Evolutionary conservation across 2,329 filamentous ascomycete species (phyloP), one percentile per base, ranked within the genome.

Genomic region (Pseudopyricularia cyperi): DNA sequence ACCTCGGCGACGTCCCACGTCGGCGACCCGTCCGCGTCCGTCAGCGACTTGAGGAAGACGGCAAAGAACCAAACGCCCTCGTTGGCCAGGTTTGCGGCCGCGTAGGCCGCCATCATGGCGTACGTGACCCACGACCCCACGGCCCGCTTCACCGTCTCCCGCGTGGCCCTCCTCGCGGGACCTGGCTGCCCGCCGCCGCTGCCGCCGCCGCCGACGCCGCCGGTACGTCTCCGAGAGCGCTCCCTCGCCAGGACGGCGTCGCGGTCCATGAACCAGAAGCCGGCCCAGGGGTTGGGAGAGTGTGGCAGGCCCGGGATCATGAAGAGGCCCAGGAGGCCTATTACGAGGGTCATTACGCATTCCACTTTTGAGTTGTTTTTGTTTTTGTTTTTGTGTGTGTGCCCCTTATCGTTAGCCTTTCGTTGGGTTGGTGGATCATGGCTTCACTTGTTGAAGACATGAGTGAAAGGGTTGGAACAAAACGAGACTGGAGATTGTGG

Each of bases 291-390:
- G 17, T 66, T 68, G 1, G 68, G 65, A 3, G 60, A 62, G 34
- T 68, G 68, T 0, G 70, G 70, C 9, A 71, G 64, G 15, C 70
- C 70, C 0, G 70, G 70, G 26, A 67, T 55, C 30, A 79, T 70
- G 39, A 77, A 59, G 56, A 72, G 77, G 0, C 76, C 76, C 2
- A 72, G 66, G 2, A 74, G 51, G 0, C 75, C 74, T 9, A 78
- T 70, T 0, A 71, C 69, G 2, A 79, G 65, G 1, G 73, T 76
- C 61, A 79, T 79, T 26, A 77, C 65, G 1, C 72, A 75, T 12
- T 33, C 26, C 5, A 34, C 26, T 33, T 8, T 28, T 42, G n/a
- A n/a, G n/a, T n/a, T 42, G 15, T 7, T 35, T 35, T 35, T 35
- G 17, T 42, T n/a, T 42, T 42, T 19, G 37, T 11, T 14, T 22